Conservation (phyloP, 2,329 filamentous ascomycete species). For the Pseudogymnoascus sp. region DNA sequence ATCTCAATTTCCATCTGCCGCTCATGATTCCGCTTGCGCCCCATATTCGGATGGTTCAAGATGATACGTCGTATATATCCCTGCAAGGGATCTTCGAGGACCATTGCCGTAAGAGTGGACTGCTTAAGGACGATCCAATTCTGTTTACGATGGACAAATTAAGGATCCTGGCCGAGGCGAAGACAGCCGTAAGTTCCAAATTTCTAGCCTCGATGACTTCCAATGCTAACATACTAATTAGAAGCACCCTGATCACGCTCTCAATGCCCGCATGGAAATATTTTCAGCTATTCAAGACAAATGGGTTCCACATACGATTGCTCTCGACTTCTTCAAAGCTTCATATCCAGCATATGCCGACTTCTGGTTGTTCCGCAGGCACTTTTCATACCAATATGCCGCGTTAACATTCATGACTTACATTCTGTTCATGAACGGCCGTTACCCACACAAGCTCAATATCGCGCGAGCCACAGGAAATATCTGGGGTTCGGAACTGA, state of each 20-base stretch:
- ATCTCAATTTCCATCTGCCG: constrained; percentile 92
- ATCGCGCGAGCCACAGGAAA: constrained; percentile 84
- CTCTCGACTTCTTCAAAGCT: constrained; percentile 81
- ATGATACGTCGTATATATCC: constrained; percentile 89
- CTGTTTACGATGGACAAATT: constrained; percentile 95
- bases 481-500: constrained; percentile 92
- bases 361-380: constrained; percentile 97
- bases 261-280: constrained; percentile 78
- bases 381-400: constrained; percentile 93
- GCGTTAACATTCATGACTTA: constrained; percentile 98
- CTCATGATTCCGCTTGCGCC: constrained; percentile 93
- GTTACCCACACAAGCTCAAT: constrained; percentile 91
- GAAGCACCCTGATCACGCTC: constrained; percentile 63
- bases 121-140: constrained; percentile 92
- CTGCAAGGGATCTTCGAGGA: constrained; percentile 95
- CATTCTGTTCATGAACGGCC: constrained; percentile 92
- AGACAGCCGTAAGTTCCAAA: constrained; percentile 21
- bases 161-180: constrained; percentile 56
- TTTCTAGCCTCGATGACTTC: constrained; percentile 14
- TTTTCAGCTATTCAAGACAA: constrained; percentile 90
- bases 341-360: constrained; percentile 85
- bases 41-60: constrained; percentile 90
- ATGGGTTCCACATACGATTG: constrained; percentile 77
- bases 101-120: constrained; percentile 77
- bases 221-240: constrained; percentile 39